Percentiles rank a stretch among this genome's conserved stretches.
These are phyloP conservation scores for Coelastrella sp. DNA, from an alignment of 139 green algal genomes.

Conservation along the genomic window DNA sequence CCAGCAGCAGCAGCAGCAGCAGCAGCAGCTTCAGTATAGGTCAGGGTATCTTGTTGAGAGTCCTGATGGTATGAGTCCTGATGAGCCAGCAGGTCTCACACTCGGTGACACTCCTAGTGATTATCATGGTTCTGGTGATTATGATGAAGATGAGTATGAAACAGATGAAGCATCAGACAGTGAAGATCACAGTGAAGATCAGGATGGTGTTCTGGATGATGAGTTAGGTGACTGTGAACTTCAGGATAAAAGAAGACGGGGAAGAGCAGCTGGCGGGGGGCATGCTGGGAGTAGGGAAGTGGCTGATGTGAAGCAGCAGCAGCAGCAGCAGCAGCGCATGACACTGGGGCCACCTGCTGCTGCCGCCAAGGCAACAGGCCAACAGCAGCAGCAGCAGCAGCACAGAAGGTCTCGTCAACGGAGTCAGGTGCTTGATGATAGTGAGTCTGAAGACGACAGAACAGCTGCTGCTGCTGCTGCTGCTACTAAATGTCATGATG, in stretches of 20 bases:
- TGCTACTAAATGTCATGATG: neutral
- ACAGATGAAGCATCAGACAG: neutral
- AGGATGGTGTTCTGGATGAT: neutral
- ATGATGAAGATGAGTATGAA: neutral
- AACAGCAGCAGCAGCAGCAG: no score
- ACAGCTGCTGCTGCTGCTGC: no score
- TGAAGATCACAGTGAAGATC: conserved; percentile 2
- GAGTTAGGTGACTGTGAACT: conserved; percentile 19
- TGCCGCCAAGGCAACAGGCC: neutral
- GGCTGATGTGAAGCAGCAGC: no score
- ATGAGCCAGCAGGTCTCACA: neutral
- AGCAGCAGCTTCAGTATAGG: neutral
- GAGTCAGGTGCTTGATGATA: neutral
- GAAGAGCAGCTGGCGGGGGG: neutral
- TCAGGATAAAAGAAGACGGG: neutral
- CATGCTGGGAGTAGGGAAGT: no score
- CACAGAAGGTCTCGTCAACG: neutral
- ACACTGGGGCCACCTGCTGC: neutral
- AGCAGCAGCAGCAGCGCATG: no score
- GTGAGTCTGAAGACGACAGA: neutral
- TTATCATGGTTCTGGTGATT: neutral
- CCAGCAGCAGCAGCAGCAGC: neutral
- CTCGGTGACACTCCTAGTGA: conserved; percentile 26
- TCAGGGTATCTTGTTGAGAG: neutral
- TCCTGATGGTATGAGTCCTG: neutral